phyloP scores from a whole-genome alignment of 2,329 filamentous ascomycete species.

The Rhexocercosporidium sp. region DNA sequence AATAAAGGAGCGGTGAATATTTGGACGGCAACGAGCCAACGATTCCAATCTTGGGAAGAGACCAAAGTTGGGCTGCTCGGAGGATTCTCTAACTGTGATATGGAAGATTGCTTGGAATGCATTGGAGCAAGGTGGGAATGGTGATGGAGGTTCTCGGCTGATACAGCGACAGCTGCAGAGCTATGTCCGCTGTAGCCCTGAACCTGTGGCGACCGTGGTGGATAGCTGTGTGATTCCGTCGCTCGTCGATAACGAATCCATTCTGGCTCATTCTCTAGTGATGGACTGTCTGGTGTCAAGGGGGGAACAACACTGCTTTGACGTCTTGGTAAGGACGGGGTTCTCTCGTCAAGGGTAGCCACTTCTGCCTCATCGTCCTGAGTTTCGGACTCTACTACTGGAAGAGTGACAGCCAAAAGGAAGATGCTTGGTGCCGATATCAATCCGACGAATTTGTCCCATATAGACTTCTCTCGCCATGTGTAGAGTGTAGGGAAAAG shows the following conservation, averaged over 20 bases:
- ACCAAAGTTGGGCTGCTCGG: constrained; percentile 14
- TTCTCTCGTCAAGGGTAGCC: constrained; percentile 24
- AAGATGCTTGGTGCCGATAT: constrained; percentile 91
- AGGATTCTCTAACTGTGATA: constrained; percentile 16
- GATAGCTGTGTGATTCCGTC: constrained; percentile 43
- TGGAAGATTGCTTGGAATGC: constrained; percentile 24
- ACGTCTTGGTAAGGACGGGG: constrained; percentile 20
- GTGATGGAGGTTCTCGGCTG: constrained; percentile 37
- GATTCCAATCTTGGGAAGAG: constrained; percentile 68
- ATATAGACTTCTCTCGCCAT: constrained; percentile 83
- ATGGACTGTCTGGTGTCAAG: constrained; percentile 36
- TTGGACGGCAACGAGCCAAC: constrained; percentile 87
- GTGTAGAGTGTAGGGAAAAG: constrained; percentile 86
- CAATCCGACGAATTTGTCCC: constrained; percentile 81
- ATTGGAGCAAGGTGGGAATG: constrained; percentile 30
- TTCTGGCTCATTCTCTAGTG: constrained; percentile 52
- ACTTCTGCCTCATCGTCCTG: constrained; percentile 51
- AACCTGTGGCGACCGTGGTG: constrained; percentile 21
- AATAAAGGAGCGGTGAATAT: constrained; percentile 88
- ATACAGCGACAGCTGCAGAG: constrained; percentile 42
- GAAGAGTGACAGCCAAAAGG: constrained; percentile 85
- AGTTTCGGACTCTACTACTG: constrained; percentile 79
- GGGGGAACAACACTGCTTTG: constrained; percentile 31
- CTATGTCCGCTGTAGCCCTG: constrained; percentile 41
- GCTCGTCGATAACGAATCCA: constrained; percentile 64